These are phyloP conservation scores for Nepenthes mirabilis DNA, from an alignment of 148 eudicot species.

Conservation along the genomic window DNA sequence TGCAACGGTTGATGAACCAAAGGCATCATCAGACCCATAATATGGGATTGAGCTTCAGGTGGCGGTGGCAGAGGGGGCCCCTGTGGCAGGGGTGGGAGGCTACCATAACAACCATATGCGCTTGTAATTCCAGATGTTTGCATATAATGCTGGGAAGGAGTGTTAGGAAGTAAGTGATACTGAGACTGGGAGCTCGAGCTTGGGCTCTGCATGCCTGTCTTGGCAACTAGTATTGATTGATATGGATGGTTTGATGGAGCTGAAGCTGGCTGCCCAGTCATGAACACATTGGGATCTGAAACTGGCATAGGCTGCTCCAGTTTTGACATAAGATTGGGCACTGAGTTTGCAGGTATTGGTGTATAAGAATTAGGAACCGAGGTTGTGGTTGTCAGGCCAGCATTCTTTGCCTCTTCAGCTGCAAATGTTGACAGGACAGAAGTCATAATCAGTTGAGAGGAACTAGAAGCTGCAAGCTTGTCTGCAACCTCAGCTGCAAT, in stretches of 20 bases:
- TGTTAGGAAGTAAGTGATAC: constrained; percentile 36
- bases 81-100: constrained; percentile 38
- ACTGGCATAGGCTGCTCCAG: constrained; percentile 24
- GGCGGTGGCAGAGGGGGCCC: constrained; percentile 39
- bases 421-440: constrained; percentile 93
- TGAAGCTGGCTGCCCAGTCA: constrained; percentile 16
- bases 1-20: constrained; percentile 37
- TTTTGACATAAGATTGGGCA: constrained; percentile 19
- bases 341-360: constrained; percentile 5
- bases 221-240: constrained; percentile 42
- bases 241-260: constrained; percentile 32
- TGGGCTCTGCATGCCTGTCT: constrained; percentile 28
- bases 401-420: constrained; percentile 75
- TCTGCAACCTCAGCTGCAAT: constrained; percentile 96
- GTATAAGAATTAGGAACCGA: constrained; percentile 23
- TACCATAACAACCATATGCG: constrained; percentile 40
- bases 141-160: constrained; percentile 49
- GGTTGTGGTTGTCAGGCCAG: constrained; percentile 36
- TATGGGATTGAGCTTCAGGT: constrained; percentile 10
- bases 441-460: constrained; percentile 82
- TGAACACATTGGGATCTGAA: constrained; percentile 23
- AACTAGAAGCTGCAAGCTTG: constrained; percentile 82
- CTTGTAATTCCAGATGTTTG: constrained; percentile 34
- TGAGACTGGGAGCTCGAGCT: constrained; percentile 34
- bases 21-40: constrained; percentile 37